Evolutionary conservation across 148 eudicot species (phyloP), one percentile per base, ranked within the genome.

Genomic region (Camellia granthamiana): DNA sequence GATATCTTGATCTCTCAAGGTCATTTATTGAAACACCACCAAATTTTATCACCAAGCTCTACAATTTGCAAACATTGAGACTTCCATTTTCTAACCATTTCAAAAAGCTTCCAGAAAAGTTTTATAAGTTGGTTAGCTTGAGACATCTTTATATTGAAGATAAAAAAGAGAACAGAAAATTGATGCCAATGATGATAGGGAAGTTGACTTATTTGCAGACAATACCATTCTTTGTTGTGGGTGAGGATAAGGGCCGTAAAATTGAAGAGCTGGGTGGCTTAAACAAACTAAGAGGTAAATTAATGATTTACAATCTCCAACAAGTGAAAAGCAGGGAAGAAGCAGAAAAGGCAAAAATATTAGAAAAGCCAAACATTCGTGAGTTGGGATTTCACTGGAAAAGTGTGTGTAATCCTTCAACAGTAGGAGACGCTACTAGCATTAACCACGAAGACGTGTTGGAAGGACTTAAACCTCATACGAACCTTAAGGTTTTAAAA

Each of bases 41-140:
- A 0, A 23, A 65, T 13, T 73, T 30, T 30, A 30, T 30, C 38
- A 30, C 38, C 38, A 30, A 30, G 38, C 38, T 30, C 38, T 30
- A 30, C 44, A 82, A 89, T 68, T 71, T 88, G 78, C 90, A 86
- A 18, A 87, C 92, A 13, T 47, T 85, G 15, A 78, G 51, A 1
- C 72, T 84, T 12, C 3, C 9, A 18, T 1, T 0, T 1, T 80
- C 81, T 65, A 0, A 0, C 0, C 5, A 0, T 14, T 68, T 84
- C 3, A 43, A 18, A 69, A 18, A 8, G n/a, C 21, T 86, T 43
- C 81, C 87, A 3, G 3, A 12, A 49, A 23, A 66, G n/a, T 30
- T 83, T 1, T 12, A 21, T 6, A 79, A 75, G 15, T 61, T 77
- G 30, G 38, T 43, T 56, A 81, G 16, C 79, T 59, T 81, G 69